Conservation (phyloP, 2,329 filamentous ascomycete species). For the Sarocladium kiliense region DNA sequence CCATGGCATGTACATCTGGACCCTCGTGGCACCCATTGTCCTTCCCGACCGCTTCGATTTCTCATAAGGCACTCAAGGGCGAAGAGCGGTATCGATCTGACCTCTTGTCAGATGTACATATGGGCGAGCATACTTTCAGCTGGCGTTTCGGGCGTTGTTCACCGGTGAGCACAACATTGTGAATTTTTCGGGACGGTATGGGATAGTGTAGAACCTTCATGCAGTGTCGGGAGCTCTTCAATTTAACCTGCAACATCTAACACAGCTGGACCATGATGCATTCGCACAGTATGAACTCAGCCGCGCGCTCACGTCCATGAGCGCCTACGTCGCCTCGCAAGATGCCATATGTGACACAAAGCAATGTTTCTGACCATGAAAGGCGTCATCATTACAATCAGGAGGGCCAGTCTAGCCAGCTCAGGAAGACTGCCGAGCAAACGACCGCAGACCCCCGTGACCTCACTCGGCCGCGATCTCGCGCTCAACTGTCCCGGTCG, state of each 20-base stretch:
- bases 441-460: not conserved
- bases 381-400: no score
- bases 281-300: constrained; percentile 10
- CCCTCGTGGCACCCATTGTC: constrained; percentile 77
- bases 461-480: not conserved
- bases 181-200: not conserved
- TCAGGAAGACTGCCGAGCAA: not conserved
- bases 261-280: not conserved
- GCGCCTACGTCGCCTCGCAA: not conserved
- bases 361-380: not conserved
- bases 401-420: not conserved
- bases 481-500: not conserved
- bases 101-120: not conserved
- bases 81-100: not conserved
- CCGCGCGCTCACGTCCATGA: not conserved
- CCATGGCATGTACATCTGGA: constrained; percentile 93
- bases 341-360: not conserved
- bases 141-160: constrained; percentile 4
- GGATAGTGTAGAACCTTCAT: not conserved
- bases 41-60: constrained; percentile 81
- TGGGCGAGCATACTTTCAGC: not conserved
- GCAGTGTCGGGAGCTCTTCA: not conserved
- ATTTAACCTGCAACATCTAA: not conserved
- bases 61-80: constrained; percentile 18
- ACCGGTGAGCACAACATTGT: not conserved